Conservation (phyloP, 192 early-diverging fungal genomes). For the Globomyces pollinis-pini region DNA sequence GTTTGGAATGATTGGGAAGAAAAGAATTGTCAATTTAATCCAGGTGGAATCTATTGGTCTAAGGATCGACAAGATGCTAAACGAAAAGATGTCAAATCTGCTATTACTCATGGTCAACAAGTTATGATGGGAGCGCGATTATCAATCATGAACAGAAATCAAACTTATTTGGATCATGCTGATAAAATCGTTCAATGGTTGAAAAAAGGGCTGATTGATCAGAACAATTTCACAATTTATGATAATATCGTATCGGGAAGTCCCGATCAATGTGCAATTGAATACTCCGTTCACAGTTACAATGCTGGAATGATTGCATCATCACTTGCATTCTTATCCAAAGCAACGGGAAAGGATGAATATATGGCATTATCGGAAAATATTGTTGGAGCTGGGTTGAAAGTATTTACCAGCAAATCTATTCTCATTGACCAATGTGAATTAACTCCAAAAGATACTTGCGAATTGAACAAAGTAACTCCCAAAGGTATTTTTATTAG, state of each 20-base stretch:
- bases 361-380: not conserved
- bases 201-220: not conserved
- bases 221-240: not conserved
- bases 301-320: not conserved
- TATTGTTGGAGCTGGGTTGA: not conserved
- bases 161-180: conserved; percentile 12
- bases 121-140: conserved; percentile 28
- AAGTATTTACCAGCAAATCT: not conserved
- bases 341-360: not conserved
- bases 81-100: conserved; percentile 25
- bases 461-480: not conserved
- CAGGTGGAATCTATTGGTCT: conserved; percentile 19
- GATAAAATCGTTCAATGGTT: not conserved
- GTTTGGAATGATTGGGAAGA: conserved; percentile 33
- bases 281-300: not conserved
- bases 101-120: conserved; percentile 31
- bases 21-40: conserved; percentile 28
- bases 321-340: not conserved
- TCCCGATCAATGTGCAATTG: not conserved
- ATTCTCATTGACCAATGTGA: conserved; percentile 7
- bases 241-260: not conserved
- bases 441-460: too few species aligned
- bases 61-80: conserved; percentile 8
- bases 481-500: not conserved
- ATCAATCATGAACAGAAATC: conserved; percentile 18